Percentiles rank a stretch among this genome's conserved stretches.
These are phyloP conservation scores for Pilatotrama ljubarskyi DNA, from an alignment of 768 basidiomycete species.

Conservation along the genomic window DNA sequence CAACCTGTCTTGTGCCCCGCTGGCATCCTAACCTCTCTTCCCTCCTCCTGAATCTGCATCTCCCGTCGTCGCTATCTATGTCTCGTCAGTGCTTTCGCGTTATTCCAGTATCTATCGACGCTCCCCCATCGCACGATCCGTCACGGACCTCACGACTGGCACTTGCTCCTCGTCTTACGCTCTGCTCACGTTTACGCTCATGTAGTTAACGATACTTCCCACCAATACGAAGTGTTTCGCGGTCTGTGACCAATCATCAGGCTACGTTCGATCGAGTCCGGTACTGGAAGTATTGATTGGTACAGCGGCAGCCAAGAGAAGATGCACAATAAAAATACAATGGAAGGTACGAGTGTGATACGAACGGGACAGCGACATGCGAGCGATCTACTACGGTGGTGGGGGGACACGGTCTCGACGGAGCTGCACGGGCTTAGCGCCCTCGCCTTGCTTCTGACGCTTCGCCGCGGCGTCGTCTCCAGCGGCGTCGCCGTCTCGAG, in stretches of 20 bases:
- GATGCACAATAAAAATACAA: constrained; percentile 12
- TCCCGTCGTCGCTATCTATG: constrained; percentile 23
- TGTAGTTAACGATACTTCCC: constrained; percentile 16
- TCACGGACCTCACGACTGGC: constrained; percentile 20
- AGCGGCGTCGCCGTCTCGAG: constrained; percentile 49
- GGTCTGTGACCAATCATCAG: constrained; percentile 10
- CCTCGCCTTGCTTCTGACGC: constrained; percentile 59
- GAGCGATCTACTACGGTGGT: constrained; percentile 12
- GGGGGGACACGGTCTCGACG: constrained; percentile 28
- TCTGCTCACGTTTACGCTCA: constrained; percentile 20
- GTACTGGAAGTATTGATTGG: background rate
- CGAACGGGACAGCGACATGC: background rate
- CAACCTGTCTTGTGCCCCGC: background rate
- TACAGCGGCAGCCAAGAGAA: background rate
- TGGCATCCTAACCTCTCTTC: background rate
- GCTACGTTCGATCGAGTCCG: background rate
- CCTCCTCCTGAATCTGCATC: constrained; percentile 8
- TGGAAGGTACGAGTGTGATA: background rate
- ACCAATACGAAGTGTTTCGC: constrained; percentile 15
- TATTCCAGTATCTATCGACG: constrained; percentile 26
- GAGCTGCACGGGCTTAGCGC: constrained; percentile 30
- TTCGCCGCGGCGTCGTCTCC: constrained; percentile 64
- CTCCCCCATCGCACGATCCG: constrained; percentile 22
- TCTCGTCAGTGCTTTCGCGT: constrained; percentile 23
- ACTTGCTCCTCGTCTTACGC: constrained; percentile 19